Conservation (phyloP, 345 rosid genomes). For the Eucalyptus pauciflora region DNA sequence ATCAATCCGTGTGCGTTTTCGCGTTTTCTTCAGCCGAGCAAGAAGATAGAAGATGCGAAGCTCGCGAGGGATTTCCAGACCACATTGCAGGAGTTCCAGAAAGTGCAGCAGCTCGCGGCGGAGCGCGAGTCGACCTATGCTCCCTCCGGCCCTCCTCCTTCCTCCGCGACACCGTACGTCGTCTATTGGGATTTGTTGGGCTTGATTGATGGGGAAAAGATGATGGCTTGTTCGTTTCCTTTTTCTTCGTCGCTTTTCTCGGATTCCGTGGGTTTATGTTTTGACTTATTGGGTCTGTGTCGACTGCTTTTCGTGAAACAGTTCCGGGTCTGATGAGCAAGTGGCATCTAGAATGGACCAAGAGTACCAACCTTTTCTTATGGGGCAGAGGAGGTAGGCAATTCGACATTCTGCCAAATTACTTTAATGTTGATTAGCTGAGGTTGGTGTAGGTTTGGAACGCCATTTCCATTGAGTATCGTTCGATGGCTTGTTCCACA, state of each 20-base stretch:
- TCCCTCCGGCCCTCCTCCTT: constrained; percentile 31
- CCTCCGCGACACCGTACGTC: constrained; percentile 10
- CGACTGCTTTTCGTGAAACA: background rate
- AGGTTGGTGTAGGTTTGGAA: background rate
- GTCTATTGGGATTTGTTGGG: background rate
- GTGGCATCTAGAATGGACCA: constrained; percentile 3
- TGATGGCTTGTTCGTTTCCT: too few relatives aligned
- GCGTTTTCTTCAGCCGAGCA: constrained; percentile 21
- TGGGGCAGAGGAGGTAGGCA: constrained; percentile 30
- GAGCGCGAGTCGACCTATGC: constrained; percentile 55
- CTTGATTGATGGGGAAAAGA: background rate
- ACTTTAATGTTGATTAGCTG: background rate
- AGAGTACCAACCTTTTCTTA: constrained; percentile 36
- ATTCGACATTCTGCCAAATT: background rate
- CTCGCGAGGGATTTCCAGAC: constrained; percentile 58
- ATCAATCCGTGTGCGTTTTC: background rate
- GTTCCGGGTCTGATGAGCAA: constrained; percentile 23
- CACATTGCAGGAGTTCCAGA: constrained; percentile 51
- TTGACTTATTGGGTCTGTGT: background rate
- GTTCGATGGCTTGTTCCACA: background rate
- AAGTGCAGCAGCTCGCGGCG: constrained; percentile 55
- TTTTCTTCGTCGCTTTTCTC: background rate
- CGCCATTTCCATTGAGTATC: background rate
- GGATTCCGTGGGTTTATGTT: background rate
- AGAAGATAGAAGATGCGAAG: constrained; percentile 61